These are phyloP conservation scores for Raffaelea albimanens DNA, from an alignment of 2,329 filamentous ascomycete species.

Conservation along the genomic window DNA sequence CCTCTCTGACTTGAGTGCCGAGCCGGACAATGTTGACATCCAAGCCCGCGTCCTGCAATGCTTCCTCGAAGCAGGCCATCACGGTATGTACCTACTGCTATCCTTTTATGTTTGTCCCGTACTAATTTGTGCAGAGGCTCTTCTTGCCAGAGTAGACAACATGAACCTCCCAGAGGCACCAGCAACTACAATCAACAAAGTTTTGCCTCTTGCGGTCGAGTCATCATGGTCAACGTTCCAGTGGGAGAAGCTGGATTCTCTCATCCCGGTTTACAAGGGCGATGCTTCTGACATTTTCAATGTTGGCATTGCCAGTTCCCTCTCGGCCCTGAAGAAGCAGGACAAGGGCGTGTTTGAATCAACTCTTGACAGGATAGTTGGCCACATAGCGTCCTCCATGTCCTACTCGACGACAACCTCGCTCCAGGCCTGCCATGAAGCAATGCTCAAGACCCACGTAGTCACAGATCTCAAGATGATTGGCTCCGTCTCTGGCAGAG, in stretches of 20 bases:
- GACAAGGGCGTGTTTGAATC: conserved; percentile 41
- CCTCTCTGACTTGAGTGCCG: conserved; percentile 75
- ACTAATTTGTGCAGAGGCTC: conserved; percentile 49
- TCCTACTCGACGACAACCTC: conserved; percentile 71
- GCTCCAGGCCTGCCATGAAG: conserved; percentile 72
- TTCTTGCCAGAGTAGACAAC: conserved; percentile 78
- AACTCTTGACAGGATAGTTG: conserved; percentile 55
- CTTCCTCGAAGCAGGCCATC: conserved; percentile 88
- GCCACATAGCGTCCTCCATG: conserved; percentile 62
- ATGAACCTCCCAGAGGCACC: conserved; percentile 42
- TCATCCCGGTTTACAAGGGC: conserved; percentile 46
- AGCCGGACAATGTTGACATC: conserved; percentile 65
- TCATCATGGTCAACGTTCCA: conserved; percentile 84
- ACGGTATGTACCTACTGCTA: conserved; percentile 46
- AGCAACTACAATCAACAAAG: conserved; percentile 43
- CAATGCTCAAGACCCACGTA: conserved; percentile 78
- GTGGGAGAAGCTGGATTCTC: conserved; percentile 66
- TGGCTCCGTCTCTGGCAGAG: conserved; percentile 25
- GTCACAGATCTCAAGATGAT: conserved; percentile 81
- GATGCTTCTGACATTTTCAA: conserved; percentile 60
- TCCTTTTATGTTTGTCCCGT: neutral
- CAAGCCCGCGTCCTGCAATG: conserved; percentile 81
- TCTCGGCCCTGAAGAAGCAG: conserved; percentile 48
- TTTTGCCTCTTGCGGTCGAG: conserved; percentile 79
- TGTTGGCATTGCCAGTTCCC: conserved; percentile 62